Evolutionary conservation across 768 basidiomycete genomes (phyloP), one percentile per base, ranked within the genome.

Genomic region (Fibroporia radiculosa): DNA sequence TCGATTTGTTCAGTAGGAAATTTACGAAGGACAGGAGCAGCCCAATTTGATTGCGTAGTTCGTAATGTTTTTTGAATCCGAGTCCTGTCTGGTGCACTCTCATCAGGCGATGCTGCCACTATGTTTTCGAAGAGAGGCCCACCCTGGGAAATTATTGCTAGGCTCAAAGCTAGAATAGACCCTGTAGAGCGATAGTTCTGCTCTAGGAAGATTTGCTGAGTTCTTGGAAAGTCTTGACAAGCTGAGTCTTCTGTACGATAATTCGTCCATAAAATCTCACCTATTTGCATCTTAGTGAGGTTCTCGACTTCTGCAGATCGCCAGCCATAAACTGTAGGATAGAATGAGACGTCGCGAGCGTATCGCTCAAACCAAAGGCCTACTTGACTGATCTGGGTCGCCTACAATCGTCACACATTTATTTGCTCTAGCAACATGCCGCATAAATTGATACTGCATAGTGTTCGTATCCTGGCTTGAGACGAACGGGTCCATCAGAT

Each of bases 301-400:
- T 92, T 92, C 46, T 72, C 75, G 3, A 86, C 69, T 54, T 91
- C 84, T 19, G 81, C 88, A 5, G 84, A 81, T 11, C 90, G 75
- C 90, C 91, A 93, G 7, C 87, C 88, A 53, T 91, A 91, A 32
- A 91, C 78, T 82, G 45, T 35, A 25, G 50, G 40, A 31, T 22
- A 20, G 24, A 11, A 11, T 37, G n/a, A 51, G 41, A 10, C 45
- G 19, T 22, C 26, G 33, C 1, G 19, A 24, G 11, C 12, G n/a
- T 14, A 14, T 13, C 6, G 42, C 24, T 35, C 8, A 19, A 18
- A 22, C 18, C 7, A 8, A n/a, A n/a, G 11, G 42, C 69, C 22
- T 52, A 82, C 83, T 92, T 0, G 87, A 89, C 58, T 93, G 91
- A 60, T 93, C 91, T 0, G 91, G 91, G 64, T 93, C 91, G 0